These are phyloP conservation scores for Blastocystis sp. DNA, from an alignment of 352 stramenopile genomes.

Conservation along the genomic window DNA sequence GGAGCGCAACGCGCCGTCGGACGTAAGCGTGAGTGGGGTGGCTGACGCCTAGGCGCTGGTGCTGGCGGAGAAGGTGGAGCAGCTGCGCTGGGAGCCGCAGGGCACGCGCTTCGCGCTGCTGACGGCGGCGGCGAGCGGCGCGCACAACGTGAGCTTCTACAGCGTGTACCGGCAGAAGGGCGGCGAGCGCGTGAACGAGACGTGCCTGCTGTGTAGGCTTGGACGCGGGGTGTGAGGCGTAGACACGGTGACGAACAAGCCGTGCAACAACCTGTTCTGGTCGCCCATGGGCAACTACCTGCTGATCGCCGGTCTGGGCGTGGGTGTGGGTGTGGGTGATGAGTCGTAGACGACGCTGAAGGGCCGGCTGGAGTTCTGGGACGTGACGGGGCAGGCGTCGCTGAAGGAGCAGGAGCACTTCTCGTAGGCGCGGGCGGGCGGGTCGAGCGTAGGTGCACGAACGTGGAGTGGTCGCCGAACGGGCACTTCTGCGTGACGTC, in stretches of 20 bases:
- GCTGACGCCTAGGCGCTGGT: neutral
- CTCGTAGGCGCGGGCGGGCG: neutral
- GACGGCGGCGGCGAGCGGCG: neutral
- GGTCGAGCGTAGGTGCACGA: conserved; percentile 19
- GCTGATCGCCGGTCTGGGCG: conserved; percentile 18
- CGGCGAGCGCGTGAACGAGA: neutral
- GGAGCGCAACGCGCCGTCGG: conserved; percentile 14
- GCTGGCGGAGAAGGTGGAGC: neutral
- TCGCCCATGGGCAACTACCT: conserved; percentile 18
- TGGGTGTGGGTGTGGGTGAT: neutral
- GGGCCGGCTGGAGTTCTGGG: conserved; percentile 32
- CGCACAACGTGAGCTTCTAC: conserved; percentile 34
- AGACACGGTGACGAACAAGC: conserved; percentile 41
- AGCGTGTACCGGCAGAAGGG: neutral
- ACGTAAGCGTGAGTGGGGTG: neutral
- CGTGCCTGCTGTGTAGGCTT: neutral
- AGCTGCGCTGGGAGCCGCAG: neutral
- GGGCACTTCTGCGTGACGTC: conserved; percentile 24
- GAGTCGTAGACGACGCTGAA: conserved; percentile 3
- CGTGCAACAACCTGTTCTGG: conserved; percentile 31
- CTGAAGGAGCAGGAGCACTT: conserved; percentile 43
- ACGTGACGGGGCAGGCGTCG: neutral
- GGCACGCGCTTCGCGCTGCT: conserved; percentile 5
- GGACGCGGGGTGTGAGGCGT: neutral
- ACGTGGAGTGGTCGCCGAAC: conserved; percentile 32